phyloP scores from a whole-genome alignment of 805 yeast genomes.

The Candida manassasensis region DNA sequence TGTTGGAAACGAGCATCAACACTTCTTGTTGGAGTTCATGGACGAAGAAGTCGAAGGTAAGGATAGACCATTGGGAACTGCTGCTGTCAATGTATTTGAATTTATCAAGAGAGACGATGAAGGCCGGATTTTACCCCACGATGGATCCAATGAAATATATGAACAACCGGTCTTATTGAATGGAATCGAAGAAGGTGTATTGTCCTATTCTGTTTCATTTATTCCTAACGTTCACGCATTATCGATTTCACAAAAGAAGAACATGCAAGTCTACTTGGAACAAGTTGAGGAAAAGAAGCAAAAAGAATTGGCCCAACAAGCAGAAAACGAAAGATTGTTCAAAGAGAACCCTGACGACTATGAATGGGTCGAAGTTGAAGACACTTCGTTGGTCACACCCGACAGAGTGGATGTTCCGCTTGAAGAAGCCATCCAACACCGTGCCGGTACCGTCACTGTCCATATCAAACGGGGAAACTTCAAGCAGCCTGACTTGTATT shows the following conservation, averaged over 20 bases:
- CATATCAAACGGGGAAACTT: constrained; percentile 49
- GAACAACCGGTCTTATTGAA: constrained; percentile 40
- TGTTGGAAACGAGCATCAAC: constrained; percentile 55
- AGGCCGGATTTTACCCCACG: constrained; percentile 46
- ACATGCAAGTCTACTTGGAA: constrained; percentile 40
- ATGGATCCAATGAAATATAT: constrained; percentile 45
- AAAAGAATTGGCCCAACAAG: constrained; percentile 41
- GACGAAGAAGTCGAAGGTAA: constrained; percentile 63
- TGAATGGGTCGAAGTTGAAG: constrained; percentile 55
- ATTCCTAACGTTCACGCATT: constrained; percentile 62
- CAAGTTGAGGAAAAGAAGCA: constrained; percentile 31
- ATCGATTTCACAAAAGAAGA: constrained; percentile 50
- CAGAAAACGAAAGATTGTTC: constrained; percentile 45
- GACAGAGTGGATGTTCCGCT: constrained; percentile 44
- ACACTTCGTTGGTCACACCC: constrained; percentile 27
- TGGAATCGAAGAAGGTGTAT: constrained; percentile 40
- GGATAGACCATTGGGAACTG: constrained; percentile 61
- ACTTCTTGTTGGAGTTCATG: constrained; percentile 51
- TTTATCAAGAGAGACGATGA: constrained; percentile 44
- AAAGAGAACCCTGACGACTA: constrained; percentile 56
- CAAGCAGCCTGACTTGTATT: constrained; percentile 42
- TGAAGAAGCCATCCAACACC: constrained; percentile 48
- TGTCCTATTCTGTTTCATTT: constrained; percentile 56
- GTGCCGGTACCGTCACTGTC: constrained; percentile 60
- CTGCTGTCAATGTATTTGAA: constrained; percentile 46